Percentiles rank a stretch among this genome's conserved stretches.
phyloP scores from a whole-genome alignment of 1,284 basidiomycete species.

The Ustilago lituana region DNA sequence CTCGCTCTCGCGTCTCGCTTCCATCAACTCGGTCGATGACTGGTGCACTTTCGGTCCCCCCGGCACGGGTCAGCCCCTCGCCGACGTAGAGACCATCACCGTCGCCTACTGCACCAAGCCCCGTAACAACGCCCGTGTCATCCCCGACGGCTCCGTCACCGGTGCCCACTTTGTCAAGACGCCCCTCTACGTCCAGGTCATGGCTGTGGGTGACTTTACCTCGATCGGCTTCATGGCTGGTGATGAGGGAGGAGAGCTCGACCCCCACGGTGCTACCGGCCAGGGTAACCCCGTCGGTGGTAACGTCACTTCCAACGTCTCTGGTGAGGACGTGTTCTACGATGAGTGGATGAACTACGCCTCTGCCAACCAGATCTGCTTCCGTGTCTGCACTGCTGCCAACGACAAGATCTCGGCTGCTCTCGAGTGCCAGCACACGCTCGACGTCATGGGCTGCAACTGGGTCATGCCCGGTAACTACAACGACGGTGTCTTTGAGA shows the following conservation, averaged over 20 bases:
- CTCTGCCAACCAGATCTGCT: constrained; percentile 61
- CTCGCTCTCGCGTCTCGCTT: constrained; percentile 59
- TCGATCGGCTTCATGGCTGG: constrained; percentile 57
- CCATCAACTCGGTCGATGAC: constrained; percentile 65
- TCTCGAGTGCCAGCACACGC: constrained; percentile 63
- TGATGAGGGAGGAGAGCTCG: constrained; percentile 65
- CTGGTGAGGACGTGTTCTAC: constrained; percentile 70
- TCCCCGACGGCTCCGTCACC: constrained; percentile 66
- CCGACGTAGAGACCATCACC: constrained; percentile 75
- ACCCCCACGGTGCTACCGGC: constrained; percentile 66
- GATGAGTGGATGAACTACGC: constrained; percentile 71
- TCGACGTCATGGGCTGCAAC: constrained; percentile 66
- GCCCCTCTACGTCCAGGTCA: constrained; percentile 69
- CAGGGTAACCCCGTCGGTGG: constrained; percentile 71
- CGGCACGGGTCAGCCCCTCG: constrained; percentile 71
- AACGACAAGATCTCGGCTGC: constrained; percentile 54
- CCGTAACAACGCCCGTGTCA: constrained; percentile 66
- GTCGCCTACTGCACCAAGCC: constrained; percentile 78
- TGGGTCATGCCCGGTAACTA: constrained; percentile 69
- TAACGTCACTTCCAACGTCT: constrained; percentile 71
- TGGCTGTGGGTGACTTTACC: constrained; percentile 68
- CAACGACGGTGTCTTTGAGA: constrained; percentile 57
- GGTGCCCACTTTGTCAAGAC: constrained; percentile 66
- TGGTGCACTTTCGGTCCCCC: constrained; percentile 68
- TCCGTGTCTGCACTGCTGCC: constrained; percentile 66